A percentile compares a stretch with the other conserved stretches of the same genome.
phyloP scores from a whole-genome alignment of 768 basidiomycete genomes.

The Leccinellum luteum region DNA sequence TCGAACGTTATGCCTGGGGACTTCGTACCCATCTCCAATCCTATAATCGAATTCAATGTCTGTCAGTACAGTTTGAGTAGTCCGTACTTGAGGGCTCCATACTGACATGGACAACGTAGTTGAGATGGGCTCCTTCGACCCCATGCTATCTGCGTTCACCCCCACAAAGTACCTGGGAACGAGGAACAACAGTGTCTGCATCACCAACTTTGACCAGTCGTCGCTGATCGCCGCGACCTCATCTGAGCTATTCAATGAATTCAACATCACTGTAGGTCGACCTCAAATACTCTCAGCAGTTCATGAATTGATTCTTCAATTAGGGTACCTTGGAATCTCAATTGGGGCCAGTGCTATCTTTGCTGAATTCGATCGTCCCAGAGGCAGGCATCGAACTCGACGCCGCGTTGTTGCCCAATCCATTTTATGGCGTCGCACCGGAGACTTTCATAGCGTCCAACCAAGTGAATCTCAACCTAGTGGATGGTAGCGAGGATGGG shows the following conservation, averaged over 20 bases:
- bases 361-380: conserved; percentile 23
- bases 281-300: too few relatives aligned
- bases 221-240: conserved; percentile 41
- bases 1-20: conserved; percentile 20
- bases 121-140: conserved; percentile 43
- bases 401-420: conserved; percentile 35
- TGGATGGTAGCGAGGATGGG: conserved; percentile 43
- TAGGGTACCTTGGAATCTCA: conserved; percentile 13
- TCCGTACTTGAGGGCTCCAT: too few relatives aligned
- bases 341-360: conserved; percentile 11
- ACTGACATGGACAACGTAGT: conserved; percentile 21
- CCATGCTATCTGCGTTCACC: conserved; percentile 44
- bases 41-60: conserved; percentile 37
- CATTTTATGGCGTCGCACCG: conserved; percentile 36
- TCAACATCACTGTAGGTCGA: conserved; percentile 25
- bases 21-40: conserved; percentile 30
- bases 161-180: conserved; percentile 45
- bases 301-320: not conserved
- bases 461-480: conserved; percentile 32
- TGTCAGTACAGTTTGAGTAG: conserved; percentile 17
- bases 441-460: conserved; percentile 33
- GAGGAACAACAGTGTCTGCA: conserved; percentile 29
- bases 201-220: conserved; percentile 36
- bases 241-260: conserved; percentile 33
- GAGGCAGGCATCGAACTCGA: conserved; percentile 28